These are phyloP conservation scores for Fusarium austroafricanum DNA, from an alignment of 2,329 filamentous ascomycete genomes.

Conservation along the genomic window DNA sequence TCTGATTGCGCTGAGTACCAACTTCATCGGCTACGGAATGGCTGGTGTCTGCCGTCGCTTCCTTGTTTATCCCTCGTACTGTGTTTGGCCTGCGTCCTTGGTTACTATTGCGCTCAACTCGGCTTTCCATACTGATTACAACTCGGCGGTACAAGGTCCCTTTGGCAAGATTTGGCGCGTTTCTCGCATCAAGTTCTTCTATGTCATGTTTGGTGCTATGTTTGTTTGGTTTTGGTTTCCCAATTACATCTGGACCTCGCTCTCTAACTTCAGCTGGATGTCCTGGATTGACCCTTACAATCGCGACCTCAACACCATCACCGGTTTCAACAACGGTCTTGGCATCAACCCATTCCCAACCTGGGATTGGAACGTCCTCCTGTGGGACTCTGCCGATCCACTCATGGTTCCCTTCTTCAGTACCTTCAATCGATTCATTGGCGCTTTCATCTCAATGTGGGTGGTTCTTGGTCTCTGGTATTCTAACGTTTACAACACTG, in stretches of 20 bases:
- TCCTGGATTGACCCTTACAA: conserved; percentile 65
- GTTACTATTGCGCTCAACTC: conserved; percentile 66
- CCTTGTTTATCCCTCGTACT: conserved; percentile 66
- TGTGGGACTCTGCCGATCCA: conserved; percentile 58
- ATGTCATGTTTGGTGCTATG: conserved; percentile 62
- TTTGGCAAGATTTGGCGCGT: conserved; percentile 59
- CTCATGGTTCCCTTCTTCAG: conserved; percentile 66
- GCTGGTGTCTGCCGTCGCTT: conserved; percentile 66
- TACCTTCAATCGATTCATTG: conserved; percentile 71
- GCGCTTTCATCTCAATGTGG: conserved; percentile 65
- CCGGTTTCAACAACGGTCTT: conserved; percentile 58
- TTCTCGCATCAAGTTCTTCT: conserved; percentile 64
- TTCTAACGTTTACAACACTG: conserved; percentile 66
- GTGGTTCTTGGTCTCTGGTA: conserved; percentile 69
- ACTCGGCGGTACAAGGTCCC: conserved; percentile 55
- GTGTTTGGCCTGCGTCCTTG: conserved; percentile 68
- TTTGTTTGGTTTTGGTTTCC: conserved; percentile 71
- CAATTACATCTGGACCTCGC: conserved; percentile 63
- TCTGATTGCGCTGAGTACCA: conserved; percentile 65
- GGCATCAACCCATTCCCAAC: conserved; percentile 61
- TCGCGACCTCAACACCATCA: conserved; percentile 56
- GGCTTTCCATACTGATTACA: conserved; percentile 62
- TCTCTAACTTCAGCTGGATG: conserved; percentile 67
- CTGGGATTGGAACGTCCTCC: conserved; percentile 61
- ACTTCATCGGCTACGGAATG: conserved; percentile 70